Evolutionary conservation across 805 yeast genomes (phyloP), one percentile per base, ranked within the genome.

Genomic region (Yarrowia osloensis): DNA sequence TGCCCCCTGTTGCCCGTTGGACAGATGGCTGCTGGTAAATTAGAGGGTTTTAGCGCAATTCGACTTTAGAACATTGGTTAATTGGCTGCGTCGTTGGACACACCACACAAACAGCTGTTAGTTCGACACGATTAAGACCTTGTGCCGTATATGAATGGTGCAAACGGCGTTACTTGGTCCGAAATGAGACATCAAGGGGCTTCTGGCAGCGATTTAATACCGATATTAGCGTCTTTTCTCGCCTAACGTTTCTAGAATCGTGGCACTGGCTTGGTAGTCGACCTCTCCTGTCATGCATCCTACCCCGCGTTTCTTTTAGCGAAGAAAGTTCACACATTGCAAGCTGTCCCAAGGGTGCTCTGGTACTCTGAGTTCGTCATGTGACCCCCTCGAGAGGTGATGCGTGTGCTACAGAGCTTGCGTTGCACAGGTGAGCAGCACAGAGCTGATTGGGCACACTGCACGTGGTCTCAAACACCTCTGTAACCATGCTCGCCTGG

Each of bases 231-330:
- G 8, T 6, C 8, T n/a, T 7, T n/a, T 12, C 26, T 21, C 26
- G 46, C 46, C 42, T 40, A 21, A 9, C 26, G 46, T 40, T 21
- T 40, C 46, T 40, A 21, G 46, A 21, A 21, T 35, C 1, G n/a
- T 33, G 13, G 35, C 17, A 31, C 35, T 19, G 19, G 19, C 40
- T 19, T 21, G 26, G 17, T 37, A 11, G n/a, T 19, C 19, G 24
- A 11, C 29, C 26, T 15, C 49, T 47, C 52, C 52, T 47, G 33
- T 19, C 54, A 49, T 49, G 54, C 54, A 49, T 2, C 35, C 54
- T n/a, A 29, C 54, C 54, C 54, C 54, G 54, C 54, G 24, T 49
- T 28, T 49, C 33, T 44, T 22, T 44, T n/a, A 47, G 22, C 31
- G n/a, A 49, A 49, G 22, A 28, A n/a, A 29, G 54, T 46, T 46